These are phyloP conservation scores for Geotrichum cucujoidarum DNA, from an alignment of 1,139 yeast genomes.

Conservation along the genomic window DNA sequence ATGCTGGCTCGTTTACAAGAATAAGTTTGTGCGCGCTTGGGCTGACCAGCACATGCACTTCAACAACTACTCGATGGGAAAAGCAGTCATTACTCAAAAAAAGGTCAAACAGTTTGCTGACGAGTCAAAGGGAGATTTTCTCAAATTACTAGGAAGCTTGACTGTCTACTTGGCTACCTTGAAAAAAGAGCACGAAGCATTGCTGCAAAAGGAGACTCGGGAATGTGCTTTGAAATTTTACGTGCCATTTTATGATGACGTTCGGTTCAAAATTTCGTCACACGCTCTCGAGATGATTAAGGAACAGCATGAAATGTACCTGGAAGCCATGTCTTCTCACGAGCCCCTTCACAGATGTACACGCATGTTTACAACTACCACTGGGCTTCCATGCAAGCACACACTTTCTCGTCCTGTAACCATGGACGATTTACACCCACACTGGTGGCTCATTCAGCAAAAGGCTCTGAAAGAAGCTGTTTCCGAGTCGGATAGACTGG, in stretches of 20 bases:
- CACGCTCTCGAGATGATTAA: constrained; percentile 20
- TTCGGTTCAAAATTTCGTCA: constrained; percentile 19
- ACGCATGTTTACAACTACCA: constrained; percentile 19
- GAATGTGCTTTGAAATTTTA: constrained; percentile 18
- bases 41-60: constrained; percentile 20
- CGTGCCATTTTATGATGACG: constrained; percentile 20
- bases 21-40: constrained; percentile 20
- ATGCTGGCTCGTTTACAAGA: constrained; percentile 19
- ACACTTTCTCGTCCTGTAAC: constrained; percentile 19
- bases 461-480: constrained; percentile 10
- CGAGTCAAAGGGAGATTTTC: constrained; percentile 15
- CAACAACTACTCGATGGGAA: constrained; percentile 20
- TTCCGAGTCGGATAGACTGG: constrained; percentile 13
- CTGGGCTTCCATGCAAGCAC: constrained; percentile 20
- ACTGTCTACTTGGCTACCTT: constrained; percentile 8
- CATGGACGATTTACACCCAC: constrained; percentile 19
- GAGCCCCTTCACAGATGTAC: constrained; percentile 19
- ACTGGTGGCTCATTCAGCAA: constrained; percentile 19
- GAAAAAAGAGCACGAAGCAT: constrained; percentile 12
- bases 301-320: constrained; percentile 20
- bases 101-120: constrained; percentile 10
- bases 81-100: constrained; percentile 19
- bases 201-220: constrained; percentile 12
- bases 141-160: constrained; percentile 16
- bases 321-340: constrained; percentile 14